Base-by-base conservation (phyloP, 2,329 filamentous ascomycete species). In the Botrytis squamosa region DNA sequence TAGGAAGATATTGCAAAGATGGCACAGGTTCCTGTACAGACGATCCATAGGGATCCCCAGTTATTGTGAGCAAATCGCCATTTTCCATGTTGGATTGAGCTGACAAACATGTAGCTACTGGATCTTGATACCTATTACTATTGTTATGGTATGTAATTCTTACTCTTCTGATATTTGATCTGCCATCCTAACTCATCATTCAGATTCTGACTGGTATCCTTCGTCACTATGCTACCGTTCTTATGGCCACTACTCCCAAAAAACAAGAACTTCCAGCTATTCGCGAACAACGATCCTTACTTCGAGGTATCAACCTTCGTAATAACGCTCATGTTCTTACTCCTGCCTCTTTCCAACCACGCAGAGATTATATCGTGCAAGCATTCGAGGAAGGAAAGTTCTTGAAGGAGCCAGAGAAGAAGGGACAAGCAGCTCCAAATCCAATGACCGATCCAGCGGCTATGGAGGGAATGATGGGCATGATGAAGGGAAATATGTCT, bases 401-500 rank as follows among this genome's bases (percentile, higher is more conserved):
- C 81, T 86, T 99, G 66, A 98, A 97, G 82, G 93, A 97, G 76
- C 95, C 94, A 2, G 93, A 96, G 72, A 89, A 87, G 80, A 91
- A 92, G 81, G 95, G 95, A 70, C 93, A 98, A 84, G 92, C 94
- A 4, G 92, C 94, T 33, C 90, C 93, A 55, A 99, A 98, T 84
- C 96, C 96, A 6, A 94, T 99, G 89, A 93, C 92, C 18, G 96
- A 99, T 82, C 97, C 97, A 36, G 92, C 92, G 66, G 94, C 93
- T 74, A 99, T 99, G 96, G 97, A 99, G 82, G 95, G 95, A 78
- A 99, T 99, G 96, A 99, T 99, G 96, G 95, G 96, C 78, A 97
- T 97, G 94, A 97, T 99, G 93, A 99, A 99, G 89, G 95, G 95
- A 74, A 97, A 99, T 82, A 97, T 99, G 93, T 95, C 96, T 77